These are phyloP conservation scores for Sugiyamaella xylanicola DNA, from an alignment of 1,139 yeast species.

Conservation along the genomic window DNA sequence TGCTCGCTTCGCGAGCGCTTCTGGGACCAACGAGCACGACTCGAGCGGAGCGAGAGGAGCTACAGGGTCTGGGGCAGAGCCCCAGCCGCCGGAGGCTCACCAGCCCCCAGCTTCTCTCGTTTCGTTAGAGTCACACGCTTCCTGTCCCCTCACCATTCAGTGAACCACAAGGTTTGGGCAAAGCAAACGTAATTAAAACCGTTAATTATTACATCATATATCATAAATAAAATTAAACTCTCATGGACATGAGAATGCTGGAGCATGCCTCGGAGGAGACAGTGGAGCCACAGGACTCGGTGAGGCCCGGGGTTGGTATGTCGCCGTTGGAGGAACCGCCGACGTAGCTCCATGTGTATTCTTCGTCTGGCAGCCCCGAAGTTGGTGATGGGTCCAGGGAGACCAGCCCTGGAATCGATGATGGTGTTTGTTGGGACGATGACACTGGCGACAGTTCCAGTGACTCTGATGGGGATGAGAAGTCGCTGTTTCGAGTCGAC, in stretches of 20 bases:
- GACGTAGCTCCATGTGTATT: slow-evolving; percentile 19
- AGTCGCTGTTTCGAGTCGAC: not conserved
- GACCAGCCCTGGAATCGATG: slow-evolving; percentile 9
- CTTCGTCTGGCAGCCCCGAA: not conserved
- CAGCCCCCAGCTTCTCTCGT: no score
- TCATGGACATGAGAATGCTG: slow-evolving; percentile 16
- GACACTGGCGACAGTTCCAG: slow-evolving; percentile 5
- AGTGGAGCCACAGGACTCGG: slow-evolving; percentile 23
- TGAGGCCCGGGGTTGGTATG: slow-evolving; percentile 24
- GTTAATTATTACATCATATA: slow-evolving; percentile 10
- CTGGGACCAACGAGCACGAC: not conserved
- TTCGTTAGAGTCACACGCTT: no score
- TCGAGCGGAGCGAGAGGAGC: not conserved
- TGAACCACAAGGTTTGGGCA: not conserved
- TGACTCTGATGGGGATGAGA: not conserved
- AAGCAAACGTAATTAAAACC: no score
- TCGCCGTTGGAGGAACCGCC: slow-evolving; percentile 21
- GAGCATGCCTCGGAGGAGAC: slow-evolving; percentile 16
- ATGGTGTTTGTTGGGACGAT: not conserved
- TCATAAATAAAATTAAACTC: slow-evolving; percentile 13
- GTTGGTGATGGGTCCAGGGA: slow-evolving; percentile 1
- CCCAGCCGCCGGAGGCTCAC: not conserved
- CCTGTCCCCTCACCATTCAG: no score
- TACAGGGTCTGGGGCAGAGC: not conserved
- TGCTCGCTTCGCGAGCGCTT: not conserved